These are phyloP conservation scores for Ophiocordyceps australis DNA, from an alignment of 2,329 filamentous ascomycete species.

Conservation along the genomic window DNA sequence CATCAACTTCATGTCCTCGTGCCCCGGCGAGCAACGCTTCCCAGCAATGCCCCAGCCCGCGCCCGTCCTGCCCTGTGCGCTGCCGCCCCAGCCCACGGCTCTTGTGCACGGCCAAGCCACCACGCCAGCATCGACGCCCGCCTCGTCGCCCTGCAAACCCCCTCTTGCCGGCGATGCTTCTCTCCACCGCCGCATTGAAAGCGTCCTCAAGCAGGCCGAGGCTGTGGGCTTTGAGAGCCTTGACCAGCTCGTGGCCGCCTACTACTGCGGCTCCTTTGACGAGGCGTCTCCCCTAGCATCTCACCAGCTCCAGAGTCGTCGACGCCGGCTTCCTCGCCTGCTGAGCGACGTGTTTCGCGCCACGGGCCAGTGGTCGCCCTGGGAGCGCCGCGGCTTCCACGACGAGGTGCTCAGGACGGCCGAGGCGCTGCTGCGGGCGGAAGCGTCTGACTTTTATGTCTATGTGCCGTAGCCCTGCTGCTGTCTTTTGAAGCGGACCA, in stretches of 20 bases:
- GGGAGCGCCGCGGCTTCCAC: constrained; percentile 9
- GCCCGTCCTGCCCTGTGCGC: no score
- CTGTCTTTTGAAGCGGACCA: no score
- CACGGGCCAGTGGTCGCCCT: constrained; percentile 6
- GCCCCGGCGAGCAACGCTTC: no score
- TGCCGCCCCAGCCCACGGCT: no score
- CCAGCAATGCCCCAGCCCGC: no score
- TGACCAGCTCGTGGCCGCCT: constrained; percentile 9
- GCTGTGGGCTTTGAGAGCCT: constrained; percentile 9
- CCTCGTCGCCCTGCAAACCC: no score
- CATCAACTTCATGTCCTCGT: constrained; percentile 1
- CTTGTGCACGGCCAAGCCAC: no score
- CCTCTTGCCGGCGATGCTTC: no score
- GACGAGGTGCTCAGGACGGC: constrained; percentile 10
- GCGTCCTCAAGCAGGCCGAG: constrained; percentile 7
- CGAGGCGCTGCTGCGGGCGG: constrained; percentile 5
- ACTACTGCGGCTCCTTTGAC: constrained; percentile 7
- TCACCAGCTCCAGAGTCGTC: constrained; percentile 9
- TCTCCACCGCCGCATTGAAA: constrained; percentile 7
- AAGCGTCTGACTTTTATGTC: constrained; percentile 3
- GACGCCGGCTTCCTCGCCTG: constrained; percentile 8
- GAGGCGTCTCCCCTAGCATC: constrained; percentile 6
- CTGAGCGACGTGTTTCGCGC: constrained; percentile 6
- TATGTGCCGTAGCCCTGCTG: no score
- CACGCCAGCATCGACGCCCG: no score